Evolutionary conservation across 2,329 filamentous ascomycete genomes (phyloP).

Genomic region (Shiraia bambusicola): DNA sequence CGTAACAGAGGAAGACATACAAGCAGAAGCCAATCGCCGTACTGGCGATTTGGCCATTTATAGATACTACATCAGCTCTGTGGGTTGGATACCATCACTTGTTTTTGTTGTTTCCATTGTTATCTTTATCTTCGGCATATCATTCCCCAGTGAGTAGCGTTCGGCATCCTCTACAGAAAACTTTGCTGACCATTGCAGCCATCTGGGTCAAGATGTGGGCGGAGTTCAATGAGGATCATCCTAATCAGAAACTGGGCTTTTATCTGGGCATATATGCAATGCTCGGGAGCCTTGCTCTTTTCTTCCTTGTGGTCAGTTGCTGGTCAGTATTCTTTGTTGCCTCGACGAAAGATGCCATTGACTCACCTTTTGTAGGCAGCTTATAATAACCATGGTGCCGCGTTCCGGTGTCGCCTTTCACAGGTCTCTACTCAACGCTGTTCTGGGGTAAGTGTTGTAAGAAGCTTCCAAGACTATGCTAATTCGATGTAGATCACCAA

Average conservation of each 20-base stretch:
- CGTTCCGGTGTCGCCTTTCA: conserved; percentile 55
- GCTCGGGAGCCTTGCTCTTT: conserved; percentile 28
- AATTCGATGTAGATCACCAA: conserved; percentile 33
- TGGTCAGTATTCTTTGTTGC: conserved; percentile 18
- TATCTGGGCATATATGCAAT: conserved; percentile 38
- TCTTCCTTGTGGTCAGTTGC: conserved; percentile 34
- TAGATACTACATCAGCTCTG: conserved; percentile 34
- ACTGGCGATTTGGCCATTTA: conserved; percentile 40
- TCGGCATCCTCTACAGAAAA: background rate
- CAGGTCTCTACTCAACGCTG: conserved; percentile 50
- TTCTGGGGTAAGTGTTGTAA: conserved; percentile 44
- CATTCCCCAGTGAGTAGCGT: conserved; percentile 32
- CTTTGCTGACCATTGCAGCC: conserved; percentile 16
- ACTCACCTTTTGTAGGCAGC: conserved; percentile 39
- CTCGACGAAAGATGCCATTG: background rate
- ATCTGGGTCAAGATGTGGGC: conserved; percentile 56
- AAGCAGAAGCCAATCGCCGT: conserved; percentile 33
- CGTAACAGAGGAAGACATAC: conserved; percentile 34
- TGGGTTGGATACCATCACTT: conserved; percentile 32
- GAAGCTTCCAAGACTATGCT: conserved; percentile 5
- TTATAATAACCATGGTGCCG: conserved; percentile 57
- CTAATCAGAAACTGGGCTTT: conserved; percentile 41
- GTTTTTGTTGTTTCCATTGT: conserved; percentile 36
- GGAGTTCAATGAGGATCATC: conserved; percentile 43
- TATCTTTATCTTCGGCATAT: conserved; percentile 39